Base-by-base conservation (phyloP, 179 eudicot species). In the Heliamphora pulchella region DNA sequence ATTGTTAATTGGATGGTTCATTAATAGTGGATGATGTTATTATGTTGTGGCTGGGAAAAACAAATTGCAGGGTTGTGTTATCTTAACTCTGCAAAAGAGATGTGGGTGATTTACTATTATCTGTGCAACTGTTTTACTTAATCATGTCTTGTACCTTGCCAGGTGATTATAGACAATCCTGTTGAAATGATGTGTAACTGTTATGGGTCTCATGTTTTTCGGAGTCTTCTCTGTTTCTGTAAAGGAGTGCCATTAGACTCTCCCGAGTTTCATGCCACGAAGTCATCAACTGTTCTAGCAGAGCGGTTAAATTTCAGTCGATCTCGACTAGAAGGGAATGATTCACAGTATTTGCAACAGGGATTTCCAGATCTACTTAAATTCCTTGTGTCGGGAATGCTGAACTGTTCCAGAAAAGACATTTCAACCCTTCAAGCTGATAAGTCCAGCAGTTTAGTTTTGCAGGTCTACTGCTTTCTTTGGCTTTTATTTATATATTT, bases 171-270 rank as follows among this genome's bases (percentile, higher is more conserved):
- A 46, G 85, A 68, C 17, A 89, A 88, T 74, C 92, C 97, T 84
- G 88, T 91, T 50, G 85, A 87, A 59, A 86, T 95, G 80, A 91
- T 92, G 95, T 87, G 93, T 86, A 87, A 89, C 84, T 88, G 97
- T 83, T 80, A 96, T 83, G 98, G 97, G 79, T 96, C 99, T 78
- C 99, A 96, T 87, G 98, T 96, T 78, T 86, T 96, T 7, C 87
- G 99, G 68, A 91, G 98, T 84, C 89, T 96, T 78, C 94, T 96
- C 74, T 92, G 97, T 85, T 88, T 96, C 43, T 95, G 96, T 83
- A 89, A 90, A 91, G 98, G 98, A 83, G 96, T 87, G 66, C 83
- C 90, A 9, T 79, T 91, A 47, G 89, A 89, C 78, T 85, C 91
- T 71, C 81, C 89, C 15, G 92, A 92, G 81, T 86, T 92, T 80